phyloP scores from a whole-genome alignment of 805 yeast genomes.

The Yamadazyma scolyti region DNA sequence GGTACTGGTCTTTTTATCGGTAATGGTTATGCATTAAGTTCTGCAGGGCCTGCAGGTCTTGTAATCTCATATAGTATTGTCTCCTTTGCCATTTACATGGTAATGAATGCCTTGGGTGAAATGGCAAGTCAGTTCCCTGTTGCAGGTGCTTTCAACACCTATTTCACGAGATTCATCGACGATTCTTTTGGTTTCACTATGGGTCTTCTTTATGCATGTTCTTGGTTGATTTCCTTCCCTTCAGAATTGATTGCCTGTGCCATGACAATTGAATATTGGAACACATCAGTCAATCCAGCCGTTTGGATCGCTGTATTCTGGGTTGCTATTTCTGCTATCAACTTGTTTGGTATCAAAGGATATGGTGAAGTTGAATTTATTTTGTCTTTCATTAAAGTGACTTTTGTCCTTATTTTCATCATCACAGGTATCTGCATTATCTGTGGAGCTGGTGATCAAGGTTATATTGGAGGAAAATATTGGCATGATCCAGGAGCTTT shows the following conservation, averaged over 20 bases:
- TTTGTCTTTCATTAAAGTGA: constrained; percentile 28
- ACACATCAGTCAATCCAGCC: constrained; percentile 25
- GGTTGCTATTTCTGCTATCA: constrained; percentile 23
- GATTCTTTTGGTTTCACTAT: constrained; percentile 35
- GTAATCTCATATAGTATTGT: constrained; percentile 56
- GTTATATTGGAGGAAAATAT: constrained; percentile 30
- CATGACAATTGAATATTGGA: constrained; percentile 34
- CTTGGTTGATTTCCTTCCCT: constrained; percentile 35
- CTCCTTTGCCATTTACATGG: constrained; percentile 52
- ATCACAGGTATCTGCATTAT: constrained; percentile 31
- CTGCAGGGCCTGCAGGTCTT: constrained; percentile 39
- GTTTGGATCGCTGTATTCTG: constrained; percentile 36
- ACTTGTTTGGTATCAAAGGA: constrained; percentile 34
- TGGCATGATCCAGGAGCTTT: constrained; percentile 35
- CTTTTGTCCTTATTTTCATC: constrained; percentile 32
- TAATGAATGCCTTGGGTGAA: constrained; percentile 62
- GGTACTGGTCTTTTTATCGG: constrained; percentile 61
- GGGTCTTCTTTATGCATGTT: constrained; percentile 30
- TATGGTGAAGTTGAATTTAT: constrained; percentile 35
- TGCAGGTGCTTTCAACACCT: constrained; percentile 37
- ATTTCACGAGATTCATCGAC: constrained; percentile 31
- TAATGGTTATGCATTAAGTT: constrained; percentile 38
- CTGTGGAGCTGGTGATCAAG: constrained; percentile 33
- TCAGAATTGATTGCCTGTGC: constrained; percentile 35
- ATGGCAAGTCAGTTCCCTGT: constrained; percentile 47